A percentile compares a stretch with the other conserved stretches of the same genome.
These are phyloP conservation scores for Thelonectria discophora DNA, from an alignment of 2,329 filamentous ascomycete genomes.

Conservation along the genomic window DNA sequence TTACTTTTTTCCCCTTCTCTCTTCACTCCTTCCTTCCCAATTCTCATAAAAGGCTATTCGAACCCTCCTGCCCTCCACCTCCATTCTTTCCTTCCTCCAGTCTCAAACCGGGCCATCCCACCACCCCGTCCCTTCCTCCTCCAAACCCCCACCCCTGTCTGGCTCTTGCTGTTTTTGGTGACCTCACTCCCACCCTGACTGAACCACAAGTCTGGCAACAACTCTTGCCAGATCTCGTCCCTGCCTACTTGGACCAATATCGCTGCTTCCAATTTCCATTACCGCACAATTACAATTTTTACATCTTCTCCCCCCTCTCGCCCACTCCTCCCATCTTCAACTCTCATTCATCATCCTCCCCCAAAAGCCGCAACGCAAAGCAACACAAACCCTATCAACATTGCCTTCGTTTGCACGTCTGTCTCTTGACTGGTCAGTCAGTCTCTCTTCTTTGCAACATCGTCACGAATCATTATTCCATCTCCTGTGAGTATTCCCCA, in stretches of 20 bases:
- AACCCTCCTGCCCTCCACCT: conserved; percentile 5
- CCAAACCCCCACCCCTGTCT: background rate
- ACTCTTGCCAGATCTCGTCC: conserved; percentile 6
- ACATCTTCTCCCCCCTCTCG: background rate
- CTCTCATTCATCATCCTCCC: background rate
- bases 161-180: conserved; percentile 17
- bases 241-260: background rate
- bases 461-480: background rate
- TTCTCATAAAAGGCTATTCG: background rate
- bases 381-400: too few relatives aligned
- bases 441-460: background rate
- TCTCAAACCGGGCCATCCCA: background rate
- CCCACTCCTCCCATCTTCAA: conserved; percentile 8
- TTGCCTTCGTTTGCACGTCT: too few relatives aligned
- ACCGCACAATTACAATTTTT: background rate
- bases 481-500: conserved; percentile 1
- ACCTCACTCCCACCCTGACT: background rate
- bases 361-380: too few relatives aligned
- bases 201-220: conserved; percentile 4
- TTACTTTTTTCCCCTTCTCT: background rate
- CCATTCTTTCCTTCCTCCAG: background rate
- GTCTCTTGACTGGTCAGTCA: background rate
- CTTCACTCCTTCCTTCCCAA: background rate
- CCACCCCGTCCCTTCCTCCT: conserved; percentile 9
- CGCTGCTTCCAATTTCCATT: conserved; percentile 2